These are phyloP conservation scores for Cadophora sp. DNA, from an alignment of 2,329 filamentous ascomycete species.

Conservation along the genomic window DNA sequence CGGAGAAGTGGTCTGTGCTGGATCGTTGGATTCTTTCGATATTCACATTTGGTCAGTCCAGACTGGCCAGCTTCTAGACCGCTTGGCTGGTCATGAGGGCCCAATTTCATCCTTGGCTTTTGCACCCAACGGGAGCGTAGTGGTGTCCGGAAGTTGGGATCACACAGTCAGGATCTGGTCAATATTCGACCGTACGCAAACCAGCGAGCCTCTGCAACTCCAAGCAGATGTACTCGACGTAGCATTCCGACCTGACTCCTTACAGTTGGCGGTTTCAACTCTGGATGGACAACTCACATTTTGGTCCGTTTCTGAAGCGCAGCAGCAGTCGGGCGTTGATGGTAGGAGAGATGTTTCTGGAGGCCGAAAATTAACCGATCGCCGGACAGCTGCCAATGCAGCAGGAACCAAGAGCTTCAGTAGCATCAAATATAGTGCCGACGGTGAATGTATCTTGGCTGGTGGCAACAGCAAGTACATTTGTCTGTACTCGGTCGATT, in stretches of 20 bases:
- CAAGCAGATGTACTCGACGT: slow-evolving; percentile 90
- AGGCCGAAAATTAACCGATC: slow-evolving; percentile 85
- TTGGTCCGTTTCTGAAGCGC: slow-evolving; percentile 89
- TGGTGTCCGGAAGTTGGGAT: slow-evolving; percentile 97
- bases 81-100: slow-evolving; percentile 89
- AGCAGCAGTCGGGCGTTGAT: slow-evolving; percentile 86
- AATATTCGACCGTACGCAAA: slow-evolving; percentile 92
- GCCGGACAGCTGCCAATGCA: slow-evolving; percentile 88
- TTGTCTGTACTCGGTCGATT: slow-evolving; percentile 93
- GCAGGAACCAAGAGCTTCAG: slow-evolving; percentile 90
- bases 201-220: slow-evolving; percentile 90
- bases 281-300: slow-evolving; percentile 94
- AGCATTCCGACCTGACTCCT: slow-evolving; percentile 86
- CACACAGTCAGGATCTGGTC: slow-evolving; percentile 95
- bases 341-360: slow-evolving; percentile 92
- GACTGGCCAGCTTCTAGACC: slow-evolving; percentile 92
- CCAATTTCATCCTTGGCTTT: slow-evolving; percentile 90
- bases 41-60: slow-evolving; percentile 99
- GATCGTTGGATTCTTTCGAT: slow-evolving; percentile 94
- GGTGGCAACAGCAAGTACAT: slow-evolving; percentile 99
- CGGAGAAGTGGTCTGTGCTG: slow-evolving; percentile 94
- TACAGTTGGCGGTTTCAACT: slow-evolving; percentile 89
- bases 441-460: slow-evolving; percentile 88
- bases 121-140: slow-evolving; percentile 80
- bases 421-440: slow-evolving; percentile 87